Evolutionary conservation across 257 asterid genomes (phyloP), one percentile per base, ranked within the genome.

Genomic region (Nicotiana undulata): DNA sequence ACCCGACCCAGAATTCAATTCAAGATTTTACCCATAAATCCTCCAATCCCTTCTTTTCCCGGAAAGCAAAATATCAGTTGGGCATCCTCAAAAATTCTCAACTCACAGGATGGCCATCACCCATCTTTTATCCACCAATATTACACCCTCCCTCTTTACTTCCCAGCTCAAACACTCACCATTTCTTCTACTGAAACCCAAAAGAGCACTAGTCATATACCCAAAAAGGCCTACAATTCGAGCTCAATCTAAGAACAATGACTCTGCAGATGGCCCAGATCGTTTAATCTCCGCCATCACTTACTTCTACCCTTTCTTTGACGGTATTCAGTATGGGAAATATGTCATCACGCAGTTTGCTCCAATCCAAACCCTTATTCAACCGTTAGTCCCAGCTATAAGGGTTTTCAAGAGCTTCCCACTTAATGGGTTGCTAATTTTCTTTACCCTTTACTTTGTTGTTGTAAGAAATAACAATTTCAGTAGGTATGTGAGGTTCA

Each of bases 241-340:
- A 44, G 85, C 63, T 63, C 89, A 89, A 37, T 93, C 96, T 59
- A 94, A 94, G 86, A 94, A 88, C 64, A 79, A 85, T 81, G 60
- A 90, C 12, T 83, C 97, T 32, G 94, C 87, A 16, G 98, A 95
- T 59, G 92, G 89, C 1, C 97, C 94, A 1, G 98, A 95, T 92
- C 95, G 98, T 26, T 81, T 95, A 81, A 95, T 95, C 86, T 89
- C 98, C 1, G 98, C 97, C 87, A 75, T 95, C 60, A 82, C 90
- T 51, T 95, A 95, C 92, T 95, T 95, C 85, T 95, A 91, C 91
- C 98, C 98, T 5, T 95, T 95, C 89, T 94, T 96, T 76, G 98
- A 96, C 77, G 99, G 99, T 58, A 84, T 96, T 5, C 99, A 96
- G 87, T 96, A 96, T 83, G 99, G 98, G 0, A 93, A 90, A 70